phyloP scores from a whole-genome alignment of 805 yeast species.

The Metschnikowia peoriensis region DNA sequence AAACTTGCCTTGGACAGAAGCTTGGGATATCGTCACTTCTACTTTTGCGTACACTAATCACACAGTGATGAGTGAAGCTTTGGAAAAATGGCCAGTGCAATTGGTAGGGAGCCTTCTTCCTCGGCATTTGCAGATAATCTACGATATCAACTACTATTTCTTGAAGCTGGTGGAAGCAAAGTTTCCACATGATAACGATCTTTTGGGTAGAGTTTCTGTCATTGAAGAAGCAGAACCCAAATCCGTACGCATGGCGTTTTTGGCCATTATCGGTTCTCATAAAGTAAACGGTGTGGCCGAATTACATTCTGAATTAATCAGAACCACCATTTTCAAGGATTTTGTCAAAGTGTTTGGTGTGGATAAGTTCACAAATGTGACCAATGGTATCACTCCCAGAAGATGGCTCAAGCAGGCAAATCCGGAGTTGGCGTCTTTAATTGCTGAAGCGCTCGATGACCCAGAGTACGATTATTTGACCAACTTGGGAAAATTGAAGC shows the following conservation, averaged over 20 bases:
- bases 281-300: constrained; percentile 96
- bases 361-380: constrained; percentile 85
- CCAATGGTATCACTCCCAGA: constrained; percentile 95
- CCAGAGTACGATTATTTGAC: constrained; percentile 63
- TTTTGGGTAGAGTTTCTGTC: constrained; percentile 71
- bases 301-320: constrained; percentile 86
- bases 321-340: constrained; percentile 85
- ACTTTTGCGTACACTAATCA: constrained; percentile 94
- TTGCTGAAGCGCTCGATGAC: constrained; percentile 67
- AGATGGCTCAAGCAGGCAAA: constrained; percentile 95
- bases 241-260: constrained; percentile 86
- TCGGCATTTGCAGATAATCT: constrained; percentile 86
- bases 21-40: constrained; percentile 78
- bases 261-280: constrained; percentile 91
- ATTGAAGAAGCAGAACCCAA: constrained; percentile 81
- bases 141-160: constrained; percentile 78
- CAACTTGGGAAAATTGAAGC: constrained; percentile 64
- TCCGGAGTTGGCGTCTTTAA: constrained; percentile 73
- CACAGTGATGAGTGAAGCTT: constrained; percentile 91
- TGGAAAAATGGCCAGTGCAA: constrained; percentile 93
- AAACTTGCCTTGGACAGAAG: constrained; percentile 74
- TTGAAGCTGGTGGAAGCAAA: constrained; percentile 68
- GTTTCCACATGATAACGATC: constrained; percentile 72
- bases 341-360: constrained; percentile 80
- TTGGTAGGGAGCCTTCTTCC: constrained; percentile 77